A percentile compares a stretch with the other conserved stretches of the same genome.
Conservation (phyloP, 1,139 yeast species). For the Waltiozyma sp. region DNA sequence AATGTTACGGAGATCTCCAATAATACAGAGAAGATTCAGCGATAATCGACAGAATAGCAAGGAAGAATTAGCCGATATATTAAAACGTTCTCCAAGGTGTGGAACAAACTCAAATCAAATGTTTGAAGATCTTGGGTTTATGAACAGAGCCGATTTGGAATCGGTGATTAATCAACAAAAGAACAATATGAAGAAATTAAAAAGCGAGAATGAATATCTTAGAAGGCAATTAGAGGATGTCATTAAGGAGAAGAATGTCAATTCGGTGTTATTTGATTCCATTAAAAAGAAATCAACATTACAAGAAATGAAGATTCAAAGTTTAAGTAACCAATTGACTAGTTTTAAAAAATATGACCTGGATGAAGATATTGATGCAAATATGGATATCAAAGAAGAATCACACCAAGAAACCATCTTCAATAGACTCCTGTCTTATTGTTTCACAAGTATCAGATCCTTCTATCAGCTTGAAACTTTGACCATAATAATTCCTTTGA, state of each 20-base stretch:
- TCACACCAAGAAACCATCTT: no score
- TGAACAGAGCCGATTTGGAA: not conserved
- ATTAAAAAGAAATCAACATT: not conserved
- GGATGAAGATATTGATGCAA: no score
- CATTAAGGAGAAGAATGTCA: not conserved
- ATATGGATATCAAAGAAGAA: no score
- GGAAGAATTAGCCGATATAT: not conserved
- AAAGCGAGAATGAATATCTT: not conserved
- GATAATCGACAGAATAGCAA: not conserved
- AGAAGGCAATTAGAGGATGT: not conserved
- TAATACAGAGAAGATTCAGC: not conserved
- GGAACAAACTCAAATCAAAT: not conserved
- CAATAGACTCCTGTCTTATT: no score
- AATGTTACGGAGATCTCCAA: not conserved
- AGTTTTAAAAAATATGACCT: not conserved
- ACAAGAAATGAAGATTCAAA: not conserved
- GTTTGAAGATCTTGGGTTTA: not conserved
- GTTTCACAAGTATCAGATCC: no score
- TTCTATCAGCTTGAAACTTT: no score
- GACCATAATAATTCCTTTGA: no score
- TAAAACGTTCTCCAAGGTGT: not conserved
- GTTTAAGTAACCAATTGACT: not conserved
- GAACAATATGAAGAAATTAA: not conserved
- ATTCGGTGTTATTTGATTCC: not conserved
- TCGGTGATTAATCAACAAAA: not conserved